Evolutionary conservation across 306 rosid species (phyloP).

Genomic region (Cajanus cajan): DNA sequence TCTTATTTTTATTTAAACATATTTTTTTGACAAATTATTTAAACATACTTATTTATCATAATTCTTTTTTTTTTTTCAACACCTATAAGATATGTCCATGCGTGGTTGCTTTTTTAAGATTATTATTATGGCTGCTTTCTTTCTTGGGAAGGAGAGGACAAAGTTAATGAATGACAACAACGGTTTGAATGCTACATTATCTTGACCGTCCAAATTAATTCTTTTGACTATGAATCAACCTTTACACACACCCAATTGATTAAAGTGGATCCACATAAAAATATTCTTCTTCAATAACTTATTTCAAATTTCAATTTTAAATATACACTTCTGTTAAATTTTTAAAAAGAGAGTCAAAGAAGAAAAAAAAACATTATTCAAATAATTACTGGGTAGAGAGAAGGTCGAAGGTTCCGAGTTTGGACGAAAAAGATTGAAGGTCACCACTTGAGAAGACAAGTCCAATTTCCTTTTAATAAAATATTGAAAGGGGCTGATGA

Average conservation of each 20-base stretch:
- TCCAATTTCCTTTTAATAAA: background rate
- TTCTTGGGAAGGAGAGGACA: background rate
- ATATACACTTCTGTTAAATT: no score
- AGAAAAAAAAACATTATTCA: background rate
- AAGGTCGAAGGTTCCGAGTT: background rate
- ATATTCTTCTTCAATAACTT: no score
- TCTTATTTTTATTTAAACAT: no score
- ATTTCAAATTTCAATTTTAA: no score
- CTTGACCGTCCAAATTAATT: constrained; percentile 24
- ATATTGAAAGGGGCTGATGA: background rate
- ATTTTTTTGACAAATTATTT: no score
- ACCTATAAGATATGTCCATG: background rate
- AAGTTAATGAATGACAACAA: background rate
- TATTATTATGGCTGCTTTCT: constrained; percentile 8
- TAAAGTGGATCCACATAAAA: background rate
- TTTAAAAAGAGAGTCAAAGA: no score
- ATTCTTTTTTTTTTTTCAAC: no score
- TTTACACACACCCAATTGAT: background rate
- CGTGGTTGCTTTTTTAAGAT: background rate
- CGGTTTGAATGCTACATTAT: constrained; percentile 11
- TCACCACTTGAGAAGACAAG: background rate
- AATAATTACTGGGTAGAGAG: background rate
- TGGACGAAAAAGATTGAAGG: background rate
- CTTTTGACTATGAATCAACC: background rate
- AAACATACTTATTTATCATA: no score